Base-by-base conservation (phyloP, 176 grass and related monocot species). In the Lolium multiflorum region DNA sequence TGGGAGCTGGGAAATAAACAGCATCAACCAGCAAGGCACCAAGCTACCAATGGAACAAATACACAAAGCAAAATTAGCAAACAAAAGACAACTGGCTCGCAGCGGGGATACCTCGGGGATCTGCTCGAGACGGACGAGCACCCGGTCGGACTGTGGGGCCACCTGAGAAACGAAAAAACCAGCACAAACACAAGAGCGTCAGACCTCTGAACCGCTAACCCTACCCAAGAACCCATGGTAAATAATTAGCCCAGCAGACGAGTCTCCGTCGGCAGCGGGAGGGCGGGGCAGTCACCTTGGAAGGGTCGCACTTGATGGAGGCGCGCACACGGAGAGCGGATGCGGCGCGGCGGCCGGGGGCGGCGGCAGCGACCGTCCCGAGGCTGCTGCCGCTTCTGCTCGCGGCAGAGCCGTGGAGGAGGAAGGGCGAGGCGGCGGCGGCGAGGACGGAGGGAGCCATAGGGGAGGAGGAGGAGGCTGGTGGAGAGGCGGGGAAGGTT, bases 41-140 rank as follows among this genome's bases (percentile, higher is more conserved):
- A 67, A 43, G 3, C 9, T 22, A 18, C 0, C 69, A 66, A 74
- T 12, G 17, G 3, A 69, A 35, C 9, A 28, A 68, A 18, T 4
- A 17, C 51, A 70, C 58, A 68, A 49, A 49, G 4, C 58, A 68
- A 59, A 25, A 47, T 56, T 35, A 3, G 43, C 11, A 73, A 72
- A 71, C 22, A 58, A 63, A 51, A 66, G 41, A 81, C 26, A 77
- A 77, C 71, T 13, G 21, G 35, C 4, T 5, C 37, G 49, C 25
- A 75, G 41, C 1, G 17, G 57, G 24, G 16, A 76, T 11, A 98
- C 96, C 89, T 98, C 96, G 25, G 93, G 91, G 16, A 98, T 91
- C 87, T 95, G 89, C 76, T 98, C 78, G 20, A 98, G 91, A 12
- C 96, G 93, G 81, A 98, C 88, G 28, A 98, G 93, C 10, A 98